A percentile compares a stretch with the other conserved stretches of the same genome.
Conservation (phyloP, 495 filamentous ascomycete species). For the Penicillium egyptiacum region DNA sequence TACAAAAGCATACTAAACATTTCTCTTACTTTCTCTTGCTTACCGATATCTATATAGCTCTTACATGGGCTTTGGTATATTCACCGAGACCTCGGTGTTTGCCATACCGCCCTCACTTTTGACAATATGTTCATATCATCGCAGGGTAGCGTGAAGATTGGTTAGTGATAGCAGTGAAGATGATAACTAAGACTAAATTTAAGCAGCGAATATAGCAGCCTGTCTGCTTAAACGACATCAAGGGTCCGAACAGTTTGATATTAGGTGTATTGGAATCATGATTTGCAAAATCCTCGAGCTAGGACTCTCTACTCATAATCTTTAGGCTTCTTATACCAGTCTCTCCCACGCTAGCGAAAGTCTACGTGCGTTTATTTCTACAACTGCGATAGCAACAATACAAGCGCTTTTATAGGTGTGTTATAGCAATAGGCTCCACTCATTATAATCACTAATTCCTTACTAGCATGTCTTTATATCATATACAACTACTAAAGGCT, state of each 20-base stretch:
- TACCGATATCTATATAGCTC: constrained; percentile 1
- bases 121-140: constrained; percentile 6
- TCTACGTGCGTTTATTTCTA: constrained; percentile 1
- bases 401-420: constrained; percentile 7
- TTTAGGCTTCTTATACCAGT: constrained; percentile 1
- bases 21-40: background rate
- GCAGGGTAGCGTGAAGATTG: constrained; percentile 9
- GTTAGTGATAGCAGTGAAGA: background rate
- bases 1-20: background rate
- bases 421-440: background rate
- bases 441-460: constrained; percentile 1
- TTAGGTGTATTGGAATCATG: constrained; percentile 3
- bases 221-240: constrained; percentile 8
- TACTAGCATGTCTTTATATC: constrained; percentile 10
- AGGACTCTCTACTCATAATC: constrained; percentile 1
- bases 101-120: background rate
- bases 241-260: constrained; percentile 8
- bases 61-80: constrained; percentile 11
- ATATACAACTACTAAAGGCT: background rate
- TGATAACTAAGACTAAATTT: background rate
- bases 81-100: constrained; percentile 8
- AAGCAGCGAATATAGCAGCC: constrained; percentile 8
- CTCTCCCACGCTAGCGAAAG: constrained; percentile 1
- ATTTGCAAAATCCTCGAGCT: constrained; percentile 1
- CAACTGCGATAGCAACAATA: constrained; percentile 4